A percentile compares a stretch with the other conserved stretches of the same genome.
Conservation (phyloP, 768 basidiomycete genomes). For the Grammothele lineata region DNA sequence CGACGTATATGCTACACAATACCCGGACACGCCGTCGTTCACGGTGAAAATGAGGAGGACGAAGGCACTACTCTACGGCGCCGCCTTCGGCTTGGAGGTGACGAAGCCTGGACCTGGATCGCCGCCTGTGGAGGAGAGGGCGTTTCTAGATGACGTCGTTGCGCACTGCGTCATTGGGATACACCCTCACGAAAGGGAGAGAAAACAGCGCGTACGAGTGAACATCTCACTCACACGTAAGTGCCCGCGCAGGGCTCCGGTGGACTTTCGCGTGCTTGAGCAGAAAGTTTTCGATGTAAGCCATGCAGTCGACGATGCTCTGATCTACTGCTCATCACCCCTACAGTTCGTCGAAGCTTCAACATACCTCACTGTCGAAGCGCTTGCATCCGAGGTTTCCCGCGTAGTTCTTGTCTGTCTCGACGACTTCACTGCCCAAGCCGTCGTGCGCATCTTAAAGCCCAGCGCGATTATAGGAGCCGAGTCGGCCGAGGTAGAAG, state of each 20-base stretch:
- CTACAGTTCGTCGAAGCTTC: conserved; percentile 45
- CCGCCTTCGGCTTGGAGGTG: conserved; percentile 39
- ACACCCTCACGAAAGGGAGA: conserved; percentile 57
- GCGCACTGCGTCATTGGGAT: conserved; percentile 63
- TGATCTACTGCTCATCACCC: neutral
- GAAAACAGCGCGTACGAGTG: conserved; percentile 57
- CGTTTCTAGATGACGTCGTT: conserved; percentile 37
- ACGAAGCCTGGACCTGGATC: conserved; percentile 19
- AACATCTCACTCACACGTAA: conserved; percentile 38
- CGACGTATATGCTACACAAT: conserved; percentile 31
- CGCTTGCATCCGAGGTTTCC: conserved; percentile 57
- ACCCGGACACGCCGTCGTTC: conserved; percentile 33
- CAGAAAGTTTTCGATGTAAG: conserved; percentile 33
- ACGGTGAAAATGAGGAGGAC: conserved; percentile 43
- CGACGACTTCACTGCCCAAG: conserved; percentile 18
- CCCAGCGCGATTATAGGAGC: conserved; percentile 67
- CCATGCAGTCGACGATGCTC: neutral
- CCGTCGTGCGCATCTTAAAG: conserved; percentile 63
- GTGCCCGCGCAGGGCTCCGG: conserved; percentile 9
- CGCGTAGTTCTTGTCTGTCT: conserved; percentile 36
- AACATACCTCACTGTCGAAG: conserved; percentile 62
- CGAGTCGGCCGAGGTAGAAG: conserved; percentile 56
- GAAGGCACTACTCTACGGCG: conserved; percentile 49
- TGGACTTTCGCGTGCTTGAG: conserved; percentile 41
- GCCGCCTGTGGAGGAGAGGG: conserved; percentile 5